A percentile compares a stretch with the other conserved stretches of the same genome.
phyloP scores from a whole-genome alignment of 306 rosid species.

The Ochetophila trinervis region DNA sequence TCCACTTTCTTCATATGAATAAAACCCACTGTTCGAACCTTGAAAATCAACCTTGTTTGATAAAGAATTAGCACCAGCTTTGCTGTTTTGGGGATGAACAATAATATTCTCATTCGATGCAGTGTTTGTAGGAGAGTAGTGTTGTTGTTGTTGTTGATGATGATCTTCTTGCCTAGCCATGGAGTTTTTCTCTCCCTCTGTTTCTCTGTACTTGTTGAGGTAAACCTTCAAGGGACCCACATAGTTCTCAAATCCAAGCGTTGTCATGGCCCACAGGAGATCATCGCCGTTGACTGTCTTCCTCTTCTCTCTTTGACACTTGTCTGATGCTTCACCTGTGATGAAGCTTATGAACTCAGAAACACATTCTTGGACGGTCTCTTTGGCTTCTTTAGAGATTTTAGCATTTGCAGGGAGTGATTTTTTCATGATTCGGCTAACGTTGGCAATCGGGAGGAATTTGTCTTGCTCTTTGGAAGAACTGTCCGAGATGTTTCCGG shows the following conservation, averaged over 20 bases:
- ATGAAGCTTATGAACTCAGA: slow-evolving; percentile 94
- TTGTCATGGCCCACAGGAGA: slow-evolving; percentile 89
- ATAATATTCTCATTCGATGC: too few relatives aligned
- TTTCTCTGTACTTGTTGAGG: slow-evolving; percentile 70
- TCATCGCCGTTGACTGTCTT: slow-evolving; percentile 88
- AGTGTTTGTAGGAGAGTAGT: too few relatives aligned
- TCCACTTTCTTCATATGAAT: slow-evolving; percentile 37
- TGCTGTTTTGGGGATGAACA: slow-evolving; percentile 10
- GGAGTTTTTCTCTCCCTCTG: slow-evolving; percentile 59
- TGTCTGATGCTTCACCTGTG: slow-evolving; percentile 87
- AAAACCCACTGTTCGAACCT: slow-evolving; percentile 39
- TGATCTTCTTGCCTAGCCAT: slow-evolving; percentile 41
- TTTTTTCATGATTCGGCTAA: slow-evolving; percentile 78
- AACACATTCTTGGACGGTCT: slow-evolving; percentile 81
- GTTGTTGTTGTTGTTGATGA: too few relatives aligned
- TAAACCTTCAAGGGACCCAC: slow-evolving; percentile 68
- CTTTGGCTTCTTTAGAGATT: slow-evolving; percentile 83
- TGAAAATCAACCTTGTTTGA: slow-evolving; percentile 30
- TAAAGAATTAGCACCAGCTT: neutral
- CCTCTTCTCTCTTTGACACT: slow-evolving; percentile 80
- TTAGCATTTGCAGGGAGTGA: slow-evolving; percentile 82
- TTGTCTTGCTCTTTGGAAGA: slow-evolving; percentile 70
- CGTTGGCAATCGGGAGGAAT: slow-evolving; percentile 86
- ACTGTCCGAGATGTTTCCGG: slow-evolving; percentile 59
- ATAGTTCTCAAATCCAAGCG: slow-evolving; percentile 75